These are phyloP conservation scores for Ligustrum vulgare DNA, from an alignment of 257 asterid genomes.

Conservation along the genomic window DNA sequence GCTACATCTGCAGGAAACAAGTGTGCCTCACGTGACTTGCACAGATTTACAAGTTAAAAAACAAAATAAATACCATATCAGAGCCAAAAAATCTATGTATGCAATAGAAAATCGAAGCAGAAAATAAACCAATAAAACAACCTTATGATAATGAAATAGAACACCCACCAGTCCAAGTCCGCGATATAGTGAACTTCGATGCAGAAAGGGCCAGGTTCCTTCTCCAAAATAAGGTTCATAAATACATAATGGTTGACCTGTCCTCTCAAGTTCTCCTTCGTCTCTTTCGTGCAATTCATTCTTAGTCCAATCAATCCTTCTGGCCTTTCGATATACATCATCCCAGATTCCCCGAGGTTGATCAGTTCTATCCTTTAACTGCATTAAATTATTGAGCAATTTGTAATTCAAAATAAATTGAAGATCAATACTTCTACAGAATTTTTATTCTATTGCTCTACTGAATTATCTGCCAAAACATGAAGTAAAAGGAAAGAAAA, in stretches of 20 bases:
- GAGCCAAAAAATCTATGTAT: background rate
- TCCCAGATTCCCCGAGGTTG: slow-evolving; percentile 90
- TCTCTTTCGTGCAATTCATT: slow-evolving; percentile 72
- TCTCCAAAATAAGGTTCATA: slow-evolving; percentile 89
- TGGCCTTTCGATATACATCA: slow-evolving; percentile 69
- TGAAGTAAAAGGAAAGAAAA: no score
- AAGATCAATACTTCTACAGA: no score
- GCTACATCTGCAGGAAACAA: background rate
- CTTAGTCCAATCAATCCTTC: slow-evolving; percentile 62
- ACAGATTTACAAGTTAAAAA: background rate
- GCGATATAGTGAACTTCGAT: slow-evolving; percentile 75
- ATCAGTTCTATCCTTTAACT: slow-evolving; percentile 95
- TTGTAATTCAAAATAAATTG: no score
- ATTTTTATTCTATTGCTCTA: no score
- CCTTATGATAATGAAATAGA: slow-evolving; percentile 6
- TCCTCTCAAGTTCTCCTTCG: slow-evolving; percentile 94
- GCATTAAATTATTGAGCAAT: slow-evolving; percentile 34
- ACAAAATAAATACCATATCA: background rate
- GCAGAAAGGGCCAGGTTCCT: slow-evolving; percentile 96
- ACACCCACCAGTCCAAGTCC: slow-evolving; percentile 80
- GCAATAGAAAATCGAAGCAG: background rate
- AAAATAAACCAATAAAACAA: background rate
- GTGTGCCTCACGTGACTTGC: background rate
- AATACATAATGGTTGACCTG: slow-evolving; percentile 87
- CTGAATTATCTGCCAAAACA: no score